Percentiles rank a stretch among this genome's conserved stretches.
phyloP scores from a whole-genome alignment of 257 asterid genomes.

The Solanum habrochaites region DNA sequence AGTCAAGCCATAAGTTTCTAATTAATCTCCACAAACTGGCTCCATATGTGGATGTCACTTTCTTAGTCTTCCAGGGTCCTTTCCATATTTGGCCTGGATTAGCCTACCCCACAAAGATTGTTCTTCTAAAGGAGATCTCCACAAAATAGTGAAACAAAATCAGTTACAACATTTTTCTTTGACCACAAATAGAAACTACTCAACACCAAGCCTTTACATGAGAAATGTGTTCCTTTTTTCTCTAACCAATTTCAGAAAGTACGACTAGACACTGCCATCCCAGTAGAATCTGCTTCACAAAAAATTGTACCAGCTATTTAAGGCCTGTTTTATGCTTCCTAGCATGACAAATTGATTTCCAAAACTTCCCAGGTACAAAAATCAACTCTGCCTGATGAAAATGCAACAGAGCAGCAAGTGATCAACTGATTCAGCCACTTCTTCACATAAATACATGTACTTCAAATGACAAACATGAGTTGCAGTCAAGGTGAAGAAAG shows the following conservation, averaged over 20 bases:
- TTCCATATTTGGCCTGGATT: too few relatives aligned
- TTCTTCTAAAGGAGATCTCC: too few relatives aligned
- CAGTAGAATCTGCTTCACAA: background rate
- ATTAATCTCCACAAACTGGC: too few relatives aligned
- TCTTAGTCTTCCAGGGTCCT: too few relatives aligned
- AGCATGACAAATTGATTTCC: background rate
- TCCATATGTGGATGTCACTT: too few relatives aligned
- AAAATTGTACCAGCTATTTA: background rate
- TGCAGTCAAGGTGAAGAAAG: background rate
- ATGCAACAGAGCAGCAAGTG: background rate
- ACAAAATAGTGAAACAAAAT: background rate
- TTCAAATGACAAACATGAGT: background rate
- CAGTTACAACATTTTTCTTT: background rate
- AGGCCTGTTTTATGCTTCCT: background rate
- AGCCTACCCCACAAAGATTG: too few relatives aligned
- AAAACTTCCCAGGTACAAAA: background rate
- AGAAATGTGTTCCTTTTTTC: background rate
- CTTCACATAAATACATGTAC: background rate
- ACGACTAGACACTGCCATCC: background rate
- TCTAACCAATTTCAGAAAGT: background rate
- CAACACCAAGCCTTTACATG: background rate
- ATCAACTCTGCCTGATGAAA: background rate
- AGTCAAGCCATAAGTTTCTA: too few relatives aligned
- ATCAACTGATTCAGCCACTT: background rate
- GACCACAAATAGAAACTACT: background rate